Evolutionary conservation across 2,329 filamentous ascomycete genomes (phyloP), one percentile per base, ranked within the genome.

Genomic region (Rhynchosporium secalis): DNA sequence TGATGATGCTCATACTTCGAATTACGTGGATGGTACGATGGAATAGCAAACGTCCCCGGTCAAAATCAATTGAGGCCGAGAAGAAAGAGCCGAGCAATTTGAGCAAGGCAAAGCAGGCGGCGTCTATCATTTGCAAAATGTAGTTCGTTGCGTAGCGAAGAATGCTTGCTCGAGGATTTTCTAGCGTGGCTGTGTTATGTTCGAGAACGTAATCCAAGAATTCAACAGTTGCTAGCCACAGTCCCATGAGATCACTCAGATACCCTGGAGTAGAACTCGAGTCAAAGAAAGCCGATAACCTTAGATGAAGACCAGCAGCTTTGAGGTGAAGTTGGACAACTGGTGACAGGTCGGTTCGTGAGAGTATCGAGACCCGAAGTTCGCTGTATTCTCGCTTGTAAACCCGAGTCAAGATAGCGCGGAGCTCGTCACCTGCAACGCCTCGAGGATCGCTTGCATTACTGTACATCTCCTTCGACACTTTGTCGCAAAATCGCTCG

Each of bases 91-190:
- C 85, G 76, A 93, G 87, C 61, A 94, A 80, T 71, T 93, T 94
- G 65, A 93, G 81, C 54, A 95, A 78, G 1, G 89, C 87, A 70
- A 92, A 92, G 3, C 88, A 87, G 4, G 88, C 89, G 2, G 90
- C 90, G n/a, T 93, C 85, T 61, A 92, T 85, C 88, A 94, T 93
- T 75, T 94, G 90, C 72, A 92, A 87, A 58, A 94, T 85, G 74
- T 93, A 93, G 73, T 89, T 91, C 66, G 85, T 88, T 31, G 86
- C 83, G 70, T 89, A 87, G 56, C 83, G 82, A 33, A 92, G 78
- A 56, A 88, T 81, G 58, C 75, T 71, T 40, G 74, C 66, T 36
- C 47, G 60, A 41, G 75, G 77, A 54, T 76, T 75, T 38, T 81
- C 79, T 45, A 77, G 76, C 2, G 78, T 76, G 10, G 79, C 81